Percentiles rank a stretch among this genome's conserved stretches.
Conservation (phyloP, 345 rosid species). For the Rhodamnia argentea region DNA sequence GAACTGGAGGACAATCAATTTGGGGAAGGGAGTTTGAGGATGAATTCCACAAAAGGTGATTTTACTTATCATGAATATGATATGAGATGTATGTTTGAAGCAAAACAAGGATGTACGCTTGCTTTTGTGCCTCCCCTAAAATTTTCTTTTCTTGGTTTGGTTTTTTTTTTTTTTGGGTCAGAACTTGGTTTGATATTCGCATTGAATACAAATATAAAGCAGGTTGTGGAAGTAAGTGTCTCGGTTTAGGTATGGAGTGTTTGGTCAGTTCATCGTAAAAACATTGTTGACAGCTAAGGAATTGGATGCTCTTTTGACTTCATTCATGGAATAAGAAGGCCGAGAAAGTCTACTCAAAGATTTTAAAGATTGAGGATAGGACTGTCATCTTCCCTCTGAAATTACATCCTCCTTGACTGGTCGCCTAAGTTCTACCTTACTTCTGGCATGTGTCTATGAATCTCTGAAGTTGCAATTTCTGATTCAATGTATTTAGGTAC, state of each 20-base stretch:
- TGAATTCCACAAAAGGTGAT: conserved; percentile 96
- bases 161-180: no score
- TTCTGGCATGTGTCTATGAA: not conserved
- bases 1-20: conserved; percentile 98
- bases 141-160: not conserved
- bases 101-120: not conserved
- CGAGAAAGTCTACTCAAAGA: not conserved
- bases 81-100: not conserved
- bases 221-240: not conserved
- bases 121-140: not conserved
- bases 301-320: not conserved
- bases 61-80: not conserved
- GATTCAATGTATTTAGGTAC: not conserved
- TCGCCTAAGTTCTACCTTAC: not conserved
- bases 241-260: not conserved
- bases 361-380: not conserved
- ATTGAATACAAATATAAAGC: not conserved
- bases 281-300: not conserved
- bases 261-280: not conserved
- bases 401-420: not conserved
- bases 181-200: not conserved
- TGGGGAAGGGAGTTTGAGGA: conserved; percentile 99
- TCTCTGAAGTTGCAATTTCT: not conserved
- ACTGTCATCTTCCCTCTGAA: not conserved
- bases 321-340: not conserved